These are phyloP conservation scores for Myxozyma geophila DNA, from an alignment of 805 yeast species.

Conservation along the genomic window DNA sequence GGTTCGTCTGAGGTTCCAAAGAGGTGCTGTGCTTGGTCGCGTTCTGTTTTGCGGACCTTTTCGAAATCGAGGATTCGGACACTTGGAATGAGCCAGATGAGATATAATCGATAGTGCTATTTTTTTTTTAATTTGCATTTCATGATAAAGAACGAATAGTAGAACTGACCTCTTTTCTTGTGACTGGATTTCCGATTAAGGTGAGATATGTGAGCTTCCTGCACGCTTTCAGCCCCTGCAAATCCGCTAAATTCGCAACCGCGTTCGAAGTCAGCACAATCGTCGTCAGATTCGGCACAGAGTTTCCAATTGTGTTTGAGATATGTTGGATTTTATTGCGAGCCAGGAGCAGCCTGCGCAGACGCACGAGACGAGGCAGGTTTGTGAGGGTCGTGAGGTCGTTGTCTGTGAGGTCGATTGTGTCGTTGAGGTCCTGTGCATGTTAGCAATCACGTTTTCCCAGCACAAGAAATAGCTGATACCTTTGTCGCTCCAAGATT, in stretches of 20 bases:
- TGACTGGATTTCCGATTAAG: conserved; percentile 50
- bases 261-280: conserved; percentile 60
- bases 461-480: too few relatives aligned
- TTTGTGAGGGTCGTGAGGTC: conserved; percentile 60
- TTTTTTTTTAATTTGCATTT: neutral
- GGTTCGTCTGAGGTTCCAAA: conserved; percentile 47
- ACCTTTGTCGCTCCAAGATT: conserved; percentile 48
- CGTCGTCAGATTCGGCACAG: conserved; percentile 55
- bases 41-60: conserved; percentile 61
- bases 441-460: neutral
- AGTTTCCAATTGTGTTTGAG: conserved; percentile 45
- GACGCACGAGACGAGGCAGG: conserved; percentile 52
- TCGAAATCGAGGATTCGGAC: conserved; percentile 70
- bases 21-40: conserved; percentile 51
- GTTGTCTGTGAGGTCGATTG: conserved; percentile 77
- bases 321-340: conserved; percentile 61
- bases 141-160: neutral
- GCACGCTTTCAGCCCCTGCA: conserved; percentile 51
- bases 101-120: conserved; percentile 59
- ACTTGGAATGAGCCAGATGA: conserved; percentile 66
- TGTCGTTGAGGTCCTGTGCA: conserved; percentile 51
- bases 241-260: conserved; percentile 52
- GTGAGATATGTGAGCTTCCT: conserved; percentile 54
- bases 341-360: conserved; percentile 62
- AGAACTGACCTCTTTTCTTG: conserved; percentile 29